Evolutionary conservation across 2,329 filamentous ascomycete genomes (phyloP).

Genomic region (Fusarium sp.): DNA sequence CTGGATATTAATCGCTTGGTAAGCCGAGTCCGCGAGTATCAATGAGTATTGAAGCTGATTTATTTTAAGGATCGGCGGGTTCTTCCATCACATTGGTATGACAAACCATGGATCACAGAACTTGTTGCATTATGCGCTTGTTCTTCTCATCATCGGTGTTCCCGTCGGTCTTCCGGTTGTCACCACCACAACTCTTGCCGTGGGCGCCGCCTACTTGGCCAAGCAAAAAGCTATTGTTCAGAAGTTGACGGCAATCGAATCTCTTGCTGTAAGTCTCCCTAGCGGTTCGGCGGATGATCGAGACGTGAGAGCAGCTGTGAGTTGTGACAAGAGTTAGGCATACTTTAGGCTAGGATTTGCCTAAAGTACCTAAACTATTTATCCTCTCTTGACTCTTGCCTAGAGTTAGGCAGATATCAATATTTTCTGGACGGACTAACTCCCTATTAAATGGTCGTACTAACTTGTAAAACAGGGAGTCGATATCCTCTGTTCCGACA

Average conservation of each 20-base stretch:
- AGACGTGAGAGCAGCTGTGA: no score
- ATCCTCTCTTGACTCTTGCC: no score
- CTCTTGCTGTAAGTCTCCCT: constrained; percentile 12
- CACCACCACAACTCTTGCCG: constrained; percentile 35
- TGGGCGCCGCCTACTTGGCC: constrained; percentile 28
- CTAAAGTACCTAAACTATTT: no score
- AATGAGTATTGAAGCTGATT: no score
- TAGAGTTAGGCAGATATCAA: no score
- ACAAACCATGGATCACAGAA: constrained; percentile 31
- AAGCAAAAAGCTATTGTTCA: constrained; percentile 37
- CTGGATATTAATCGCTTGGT: constrained; percentile 28
- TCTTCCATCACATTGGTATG: constrained; percentile 33
- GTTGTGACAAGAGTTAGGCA: no score
- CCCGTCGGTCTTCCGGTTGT: constrained; percentile 36
- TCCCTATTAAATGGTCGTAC: no score
- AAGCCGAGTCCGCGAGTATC: no score
- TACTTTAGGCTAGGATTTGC: no score
- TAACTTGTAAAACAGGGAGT: constrained; percentile 5
- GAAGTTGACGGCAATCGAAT: constrained; percentile 24
- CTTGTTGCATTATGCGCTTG: constrained; percentile 31
- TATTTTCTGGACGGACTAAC: no score
- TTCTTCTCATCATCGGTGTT: constrained; percentile 38
- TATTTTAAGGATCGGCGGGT: constrained; percentile 19
- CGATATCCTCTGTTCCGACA: constrained; percentile 36
- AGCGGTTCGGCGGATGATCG: no score